A percentile compares a stretch with the other conserved stretches of the same genome.
Evolutionary conservation across 1,284 basidiomycete species (phyloP).

Genomic region (Heterobasidion occidentale): DNA sequence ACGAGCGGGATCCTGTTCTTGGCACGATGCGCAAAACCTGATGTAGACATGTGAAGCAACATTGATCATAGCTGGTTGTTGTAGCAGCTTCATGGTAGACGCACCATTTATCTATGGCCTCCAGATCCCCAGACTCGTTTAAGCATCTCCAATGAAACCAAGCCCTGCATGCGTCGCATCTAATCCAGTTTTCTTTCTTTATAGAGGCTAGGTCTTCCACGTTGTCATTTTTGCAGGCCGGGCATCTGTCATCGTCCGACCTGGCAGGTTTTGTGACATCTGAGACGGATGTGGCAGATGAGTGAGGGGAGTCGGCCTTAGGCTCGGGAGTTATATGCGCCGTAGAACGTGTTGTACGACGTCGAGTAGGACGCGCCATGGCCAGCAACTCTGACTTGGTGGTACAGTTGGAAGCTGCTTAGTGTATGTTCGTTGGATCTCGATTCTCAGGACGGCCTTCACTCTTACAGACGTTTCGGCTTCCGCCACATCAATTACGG

Average conservation of each 20-base stretch:
- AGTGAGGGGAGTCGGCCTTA: background rate
- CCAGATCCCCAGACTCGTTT: slow-evolving; percentile 57
- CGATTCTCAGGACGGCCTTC: no score
- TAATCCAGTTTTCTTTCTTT: slow-evolving; percentile 66
- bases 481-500: no score
- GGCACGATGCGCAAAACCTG: slow-evolving; percentile 69
- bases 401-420: background rate
- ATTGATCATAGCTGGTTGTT: background rate
- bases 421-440: background rate
- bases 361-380: background rate
- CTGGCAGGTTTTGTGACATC: background rate
- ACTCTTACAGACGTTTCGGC: no score
- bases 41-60: background rate
- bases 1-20: slow-evolving; percentile 48
- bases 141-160: slow-evolving; percentile 82
- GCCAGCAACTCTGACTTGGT: background rate
- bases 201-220: slow-evolving; percentile 1
- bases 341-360: background rate
- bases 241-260: background rate
- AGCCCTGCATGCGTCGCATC: slow-evolving; percentile 68
- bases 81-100: slow-evolving; percentile 5
- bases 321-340: background rate
- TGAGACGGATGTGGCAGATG: background rate
- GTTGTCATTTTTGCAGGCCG: background rate
- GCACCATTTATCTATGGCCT: slow-evolving; percentile 52